These are phyloP conservation scores for Cucurbitaria berberidis DNA, from an alignment of 2,329 filamentous ascomycete genomes.

Conservation along the genomic window DNA sequence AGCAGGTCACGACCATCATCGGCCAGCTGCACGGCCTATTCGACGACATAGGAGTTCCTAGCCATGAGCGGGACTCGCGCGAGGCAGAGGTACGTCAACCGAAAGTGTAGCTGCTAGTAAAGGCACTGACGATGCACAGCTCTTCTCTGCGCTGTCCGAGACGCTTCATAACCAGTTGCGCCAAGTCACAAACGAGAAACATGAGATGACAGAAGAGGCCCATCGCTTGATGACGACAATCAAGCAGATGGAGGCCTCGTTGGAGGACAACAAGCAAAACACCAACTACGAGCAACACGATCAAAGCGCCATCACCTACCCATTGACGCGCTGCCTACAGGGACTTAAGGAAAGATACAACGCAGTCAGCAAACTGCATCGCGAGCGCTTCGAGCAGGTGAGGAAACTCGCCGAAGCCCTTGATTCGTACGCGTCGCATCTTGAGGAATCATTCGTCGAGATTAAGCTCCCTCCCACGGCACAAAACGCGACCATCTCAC, in stretches of 20 bases:
- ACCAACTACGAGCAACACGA: conserved; percentile 71
- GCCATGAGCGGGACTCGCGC: conserved; percentile 86
- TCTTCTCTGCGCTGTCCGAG: conserved; percentile 90
- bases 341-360: conserved; percentile 83
- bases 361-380: conserved; percentile 80
- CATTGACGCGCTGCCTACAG: conserved; percentile 79
- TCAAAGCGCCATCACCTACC: conserved; percentile 79
- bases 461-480: conserved; percentile 84
- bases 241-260: conserved; percentile 88
- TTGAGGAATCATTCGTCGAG: conserved; percentile 86
- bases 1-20: conserved; percentile 95
- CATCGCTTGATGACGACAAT: conserved; percentile 84
- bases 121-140: conserved; percentile 58
- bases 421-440: conserved; percentile 93
- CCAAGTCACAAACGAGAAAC: conserved; percentile 85
- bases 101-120: not conserved
- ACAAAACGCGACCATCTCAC: conserved; percentile 75
- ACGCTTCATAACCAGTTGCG: conserved; percentile 90
- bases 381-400: conserved; percentile 92
- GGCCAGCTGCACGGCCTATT: conserved; percentile 92
- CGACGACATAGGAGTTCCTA: conserved; percentile 95
- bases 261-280: conserved; percentile 75
- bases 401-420: conserved; percentile 94
- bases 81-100: conserved; percentile 75
- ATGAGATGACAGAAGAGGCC: conserved; percentile 87